These are phyloP conservation scores for Nakazawaea ishiwadae DNA, from an alignment of 805 yeast genomes.

Conservation along the genomic window DNA sequence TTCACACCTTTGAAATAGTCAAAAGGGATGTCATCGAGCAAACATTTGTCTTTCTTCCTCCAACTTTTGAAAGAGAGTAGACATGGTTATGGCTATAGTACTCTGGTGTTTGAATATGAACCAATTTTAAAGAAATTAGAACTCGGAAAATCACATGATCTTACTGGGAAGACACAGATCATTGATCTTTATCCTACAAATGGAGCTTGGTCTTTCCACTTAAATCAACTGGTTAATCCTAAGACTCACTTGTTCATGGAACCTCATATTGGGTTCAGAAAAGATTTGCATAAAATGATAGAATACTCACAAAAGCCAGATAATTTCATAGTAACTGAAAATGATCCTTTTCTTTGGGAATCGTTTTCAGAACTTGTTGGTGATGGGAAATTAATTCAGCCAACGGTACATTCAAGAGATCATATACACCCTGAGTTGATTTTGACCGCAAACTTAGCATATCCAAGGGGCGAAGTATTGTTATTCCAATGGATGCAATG, in stretches of 20 bases:
- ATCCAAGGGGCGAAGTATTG: slow-evolving; percentile 56
- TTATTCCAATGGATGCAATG: slow-evolving; percentile 74
- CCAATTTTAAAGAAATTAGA: slow-evolving; percentile 41
- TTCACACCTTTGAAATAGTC: no score
- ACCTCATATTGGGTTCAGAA: slow-evolving; percentile 23
- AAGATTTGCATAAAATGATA: slow-evolving; percentile 1
- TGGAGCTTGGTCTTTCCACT: slow-evolving; percentile 54
- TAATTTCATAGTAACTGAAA: slow-evolving; percentile 28
- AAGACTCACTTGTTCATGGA: slow-evolving; percentile 61
- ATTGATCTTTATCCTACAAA: slow-evolving; percentile 59
- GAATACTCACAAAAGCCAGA: not conserved
- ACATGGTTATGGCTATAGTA: slow-evolving; percentile 16
- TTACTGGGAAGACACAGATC: slow-evolving; percentile 38
- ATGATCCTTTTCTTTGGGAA: slow-evolving; percentile 67
- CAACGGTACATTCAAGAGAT: not conserved
- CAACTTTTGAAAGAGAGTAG: slow-evolving; percentile 17
- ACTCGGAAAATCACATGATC: slow-evolving; percentile 32
- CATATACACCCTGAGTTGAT: slow-evolving; percentile 23
- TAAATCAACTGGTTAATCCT: slow-evolving; percentile 62
- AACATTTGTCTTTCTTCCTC: slow-evolving; percentile 3
- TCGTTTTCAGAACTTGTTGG: slow-evolving; percentile 48
- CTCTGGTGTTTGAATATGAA: slow-evolving; percentile 17
- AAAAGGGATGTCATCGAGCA: no score
- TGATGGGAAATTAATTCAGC: slow-evolving; percentile 34
- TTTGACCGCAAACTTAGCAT: slow-evolving; percentile 24